Conservation (phyloP, 352 stramenopile species). For the Aphanomyces euteiches region DNA sequence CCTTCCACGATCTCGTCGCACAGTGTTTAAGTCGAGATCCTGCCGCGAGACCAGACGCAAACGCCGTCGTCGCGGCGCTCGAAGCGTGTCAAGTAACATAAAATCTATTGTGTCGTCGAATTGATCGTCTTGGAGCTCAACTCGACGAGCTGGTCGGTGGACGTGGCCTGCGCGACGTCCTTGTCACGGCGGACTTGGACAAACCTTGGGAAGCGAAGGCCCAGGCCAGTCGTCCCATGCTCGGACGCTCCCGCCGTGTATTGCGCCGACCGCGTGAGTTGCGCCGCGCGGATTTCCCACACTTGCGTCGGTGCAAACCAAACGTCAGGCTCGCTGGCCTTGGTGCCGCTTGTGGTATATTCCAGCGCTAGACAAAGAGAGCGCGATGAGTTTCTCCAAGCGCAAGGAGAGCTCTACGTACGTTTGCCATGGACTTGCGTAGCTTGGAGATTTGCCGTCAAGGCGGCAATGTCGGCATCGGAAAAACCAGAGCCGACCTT, state of each 20-base stretch:
- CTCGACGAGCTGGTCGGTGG: conserved; percentile 88
- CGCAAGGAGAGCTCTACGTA: conserved; percentile 4
- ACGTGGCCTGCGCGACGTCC: conserved; percentile 91
- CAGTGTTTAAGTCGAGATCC: conserved; percentile 14
- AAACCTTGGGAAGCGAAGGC: conserved; percentile 98
- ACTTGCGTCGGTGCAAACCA: conserved; percentile 94
- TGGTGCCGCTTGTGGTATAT: conserved; percentile 37
- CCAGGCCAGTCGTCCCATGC: conserved; percentile 80
- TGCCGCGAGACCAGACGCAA: background rate
- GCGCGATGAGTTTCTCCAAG: background rate
- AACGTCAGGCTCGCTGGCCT: conserved; percentile 80
- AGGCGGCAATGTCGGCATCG: conserved; percentile 89
- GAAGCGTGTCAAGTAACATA: background rate
- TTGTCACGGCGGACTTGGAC: conserved; percentile 96
- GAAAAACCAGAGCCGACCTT: conserved; percentile 97
- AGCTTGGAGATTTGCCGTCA: conserved; percentile 48
- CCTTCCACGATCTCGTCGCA: background rate
- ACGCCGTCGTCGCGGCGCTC: background rate
- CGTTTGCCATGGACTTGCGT: conserved; percentile 3
- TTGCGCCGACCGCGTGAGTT: conserved; percentile 94
- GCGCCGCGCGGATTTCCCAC: conserved; percentile 98
- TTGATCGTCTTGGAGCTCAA: background rate
- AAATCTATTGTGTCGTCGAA: background rate
- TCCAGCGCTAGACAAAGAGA: conserved; percentile 4
- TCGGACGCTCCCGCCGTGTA: conserved; percentile 61